phyloP scores from a whole-genome alignment of 257 asterid species.

The Nicotiana tabacum region DNA sequence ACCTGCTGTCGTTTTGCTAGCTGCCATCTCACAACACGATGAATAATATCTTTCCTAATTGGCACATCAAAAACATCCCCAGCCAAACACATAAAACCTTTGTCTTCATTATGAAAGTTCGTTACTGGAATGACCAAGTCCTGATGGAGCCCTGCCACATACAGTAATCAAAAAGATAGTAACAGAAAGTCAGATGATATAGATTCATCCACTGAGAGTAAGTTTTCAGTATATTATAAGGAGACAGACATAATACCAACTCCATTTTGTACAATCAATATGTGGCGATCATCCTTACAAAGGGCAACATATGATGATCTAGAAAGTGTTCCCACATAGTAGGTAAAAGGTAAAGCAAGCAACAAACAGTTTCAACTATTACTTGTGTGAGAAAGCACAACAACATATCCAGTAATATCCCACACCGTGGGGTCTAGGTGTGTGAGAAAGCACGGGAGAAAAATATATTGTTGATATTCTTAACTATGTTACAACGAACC shows the following conservation, averaged over 20 bases:
- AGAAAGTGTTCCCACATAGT: not conserved
- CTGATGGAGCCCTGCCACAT: slow-evolving; percentile 55
- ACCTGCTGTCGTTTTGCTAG: slow-evolving; percentile 96
- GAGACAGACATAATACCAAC: not conserved
- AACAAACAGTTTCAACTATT: not conserved
- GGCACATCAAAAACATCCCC: slow-evolving; percentile 95
- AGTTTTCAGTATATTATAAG: not conserved
- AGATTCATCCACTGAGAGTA: not conserved
- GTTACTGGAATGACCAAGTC: slow-evolving; percentile 83
- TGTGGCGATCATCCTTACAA: not conserved
- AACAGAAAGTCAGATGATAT: not conserved
- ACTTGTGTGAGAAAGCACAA: not conserved
- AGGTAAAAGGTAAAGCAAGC: not conserved
- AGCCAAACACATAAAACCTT: slow-evolving; percentile 78
- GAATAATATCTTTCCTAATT: slow-evolving; percentile 83
- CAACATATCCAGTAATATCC: too few relatives aligned
- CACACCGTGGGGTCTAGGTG: too few relatives aligned
- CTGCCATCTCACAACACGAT: slow-evolving; percentile 99
- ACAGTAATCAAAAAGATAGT: slow-evolving; percentile 17
- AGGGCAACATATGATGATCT: not conserved
- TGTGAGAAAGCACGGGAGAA: too few relatives aligned
- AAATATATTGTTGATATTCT: too few relatives aligned
- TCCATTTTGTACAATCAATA: not conserved
- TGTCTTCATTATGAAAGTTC: slow-evolving; percentile 69
- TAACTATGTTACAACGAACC: too few relatives aligned